Evolutionary conservation across 1,139 yeast genomes (phyloP).

Genomic region (Hansenula anomala): DNA sequence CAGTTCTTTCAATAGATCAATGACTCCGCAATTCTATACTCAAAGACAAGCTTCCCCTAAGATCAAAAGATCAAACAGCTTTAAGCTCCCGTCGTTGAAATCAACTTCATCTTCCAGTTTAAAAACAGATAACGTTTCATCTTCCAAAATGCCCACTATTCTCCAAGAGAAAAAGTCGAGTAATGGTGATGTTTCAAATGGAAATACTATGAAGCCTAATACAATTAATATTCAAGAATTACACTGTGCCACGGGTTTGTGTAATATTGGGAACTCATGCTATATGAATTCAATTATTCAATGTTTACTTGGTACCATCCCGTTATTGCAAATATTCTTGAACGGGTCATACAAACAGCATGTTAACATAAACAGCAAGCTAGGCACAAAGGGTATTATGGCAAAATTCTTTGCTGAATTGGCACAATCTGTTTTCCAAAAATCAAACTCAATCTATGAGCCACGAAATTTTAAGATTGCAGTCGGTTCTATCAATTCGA

Average conservation of each 20-base stretch:
- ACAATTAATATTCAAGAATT: conserved; percentile 9
- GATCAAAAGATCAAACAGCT: conserved; percentile 10
- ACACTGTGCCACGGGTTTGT: conserved; percentile 52
- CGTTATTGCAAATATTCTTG: conserved; percentile 42
- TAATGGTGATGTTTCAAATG: no score
- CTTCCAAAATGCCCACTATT: no score
- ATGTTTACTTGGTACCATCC: conserved; percentile 58
- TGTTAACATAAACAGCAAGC: conserved; percentile 67
- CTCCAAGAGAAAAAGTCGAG: no score
- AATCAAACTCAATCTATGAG: conserved; percentile 42
- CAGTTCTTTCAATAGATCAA: neutral
- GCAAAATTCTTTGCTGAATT: conserved; percentile 71
- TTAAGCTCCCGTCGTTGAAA: conserved; percentile 6
- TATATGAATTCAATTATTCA: conserved; percentile 91
- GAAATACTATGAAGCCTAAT: no score
- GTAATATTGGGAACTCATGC: conserved; percentile 87
- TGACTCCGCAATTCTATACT: neutral
- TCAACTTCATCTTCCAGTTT: neutral
- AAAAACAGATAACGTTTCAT: no score
- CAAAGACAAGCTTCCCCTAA: conserved; percentile 8
- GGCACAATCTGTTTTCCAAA: conserved; percentile 53
- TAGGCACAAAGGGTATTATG: conserved; percentile 81
- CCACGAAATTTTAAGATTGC: conserved; percentile 60
- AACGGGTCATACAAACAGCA: conserved; percentile 61
- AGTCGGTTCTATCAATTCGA: conserved; percentile 64